These are phyloP conservation scores for Calendula officinalis DNA, from an alignment of 129 eudicot genomes.

Conservation along the genomic window DNA sequence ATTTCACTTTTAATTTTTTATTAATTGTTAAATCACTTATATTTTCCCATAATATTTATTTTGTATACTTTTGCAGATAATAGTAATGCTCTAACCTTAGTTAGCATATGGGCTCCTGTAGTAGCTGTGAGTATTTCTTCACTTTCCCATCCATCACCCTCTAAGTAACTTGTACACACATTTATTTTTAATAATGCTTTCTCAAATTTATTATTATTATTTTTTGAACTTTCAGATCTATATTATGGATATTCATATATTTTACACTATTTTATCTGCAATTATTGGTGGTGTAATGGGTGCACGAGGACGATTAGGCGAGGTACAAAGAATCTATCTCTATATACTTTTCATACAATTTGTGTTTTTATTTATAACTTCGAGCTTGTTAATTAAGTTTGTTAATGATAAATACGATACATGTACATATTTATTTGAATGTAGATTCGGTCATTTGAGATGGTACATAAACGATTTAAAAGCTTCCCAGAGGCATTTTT, in stretches of 20 bases:
- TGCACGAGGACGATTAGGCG: slow-evolving; percentile 92
- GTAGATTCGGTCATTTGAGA: slow-evolving; percentile 92
- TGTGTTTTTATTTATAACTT: background rate
- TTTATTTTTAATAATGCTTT: slow-evolving; percentile 4
- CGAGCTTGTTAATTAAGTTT: slow-evolving; percentile 8
- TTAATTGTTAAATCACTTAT: background rate
- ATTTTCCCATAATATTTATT: slow-evolving; percentile 4
- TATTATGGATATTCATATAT: slow-evolving; percentile 91
- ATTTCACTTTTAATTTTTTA: slow-evolving; percentile 2
- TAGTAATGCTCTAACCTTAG: slow-evolving; percentile 69
- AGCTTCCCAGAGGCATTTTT: slow-evolving; percentile 97
- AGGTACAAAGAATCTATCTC: slow-evolving; percentile 46
- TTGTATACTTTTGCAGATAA: slow-evolving; percentile 53
- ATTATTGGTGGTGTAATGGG: slow-evolving; percentile 97
- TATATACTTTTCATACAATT: slow-evolving; percentile 4
- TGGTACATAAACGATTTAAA: slow-evolving; percentile 95
- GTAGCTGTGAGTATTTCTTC: slow-evolving; percentile 72
- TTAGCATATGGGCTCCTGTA: slow-evolving; percentile 94
- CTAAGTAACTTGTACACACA: too few species aligned
- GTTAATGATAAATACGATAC: slow-evolving; percentile 9
- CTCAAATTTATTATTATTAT: background rate
- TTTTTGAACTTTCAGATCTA: slow-evolving; percentile 62
- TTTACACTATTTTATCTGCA: slow-evolving; percentile 91
- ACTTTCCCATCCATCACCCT: too few species aligned
- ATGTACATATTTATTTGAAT: slow-evolving; percentile 11